These are phyloP conservation scores for Epichloe uncinata DNA, from an alignment of 2,329 filamentous ascomycete genomes.

Conservation along the genomic window DNA sequence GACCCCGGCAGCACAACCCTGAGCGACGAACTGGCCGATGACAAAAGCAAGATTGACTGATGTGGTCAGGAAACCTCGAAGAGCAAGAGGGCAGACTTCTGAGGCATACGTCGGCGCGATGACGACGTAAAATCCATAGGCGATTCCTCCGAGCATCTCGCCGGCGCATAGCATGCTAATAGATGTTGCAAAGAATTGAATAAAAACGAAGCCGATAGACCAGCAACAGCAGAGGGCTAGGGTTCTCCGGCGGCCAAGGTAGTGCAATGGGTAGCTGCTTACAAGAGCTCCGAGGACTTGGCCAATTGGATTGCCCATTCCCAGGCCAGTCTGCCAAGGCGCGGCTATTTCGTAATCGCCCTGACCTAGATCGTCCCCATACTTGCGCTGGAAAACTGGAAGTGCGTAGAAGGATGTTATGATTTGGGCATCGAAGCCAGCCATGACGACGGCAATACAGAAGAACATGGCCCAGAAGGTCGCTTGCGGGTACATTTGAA, in stretches of 20 bases:
- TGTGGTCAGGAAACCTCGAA: conserved; percentile 43
- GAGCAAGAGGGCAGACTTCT: conserved; percentile 44
- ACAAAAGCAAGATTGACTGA: conserved; percentile 52
- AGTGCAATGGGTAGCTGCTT: conserved; percentile 19
- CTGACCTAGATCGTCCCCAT: conserved; percentile 19
- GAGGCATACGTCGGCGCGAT: conserved; percentile 46
- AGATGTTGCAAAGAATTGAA: conserved; percentile 48
- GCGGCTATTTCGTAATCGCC: conserved; percentile 26
- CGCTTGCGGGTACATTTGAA: conserved; percentile 24
- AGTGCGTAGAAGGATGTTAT: conserved; percentile 26
- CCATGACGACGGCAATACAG: conserved; percentile 18
- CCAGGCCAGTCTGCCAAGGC: conserved; percentile 35
- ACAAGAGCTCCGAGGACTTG: conserved; percentile 30
- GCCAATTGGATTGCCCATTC: conserved; percentile 31
- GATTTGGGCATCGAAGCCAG: conserved; percentile 22
- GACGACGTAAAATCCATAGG: conserved; percentile 48
- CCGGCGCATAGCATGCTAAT: conserved; percentile 43
- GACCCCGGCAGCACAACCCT: conserved; percentile 31
- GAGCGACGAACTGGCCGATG: conserved; percentile 44
- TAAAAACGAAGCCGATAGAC: conserved; percentile 42
- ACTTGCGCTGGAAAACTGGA: conserved; percentile 18
- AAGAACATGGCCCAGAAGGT: conserved; percentile 18
- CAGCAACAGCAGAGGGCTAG: conserved; percentile 30
- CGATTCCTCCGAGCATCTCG: conserved; percentile 46
- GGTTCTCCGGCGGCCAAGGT: conserved; percentile 30